These are phyloP conservation scores for Corchorus olitorius DNA, from an alignment of 345 rosid species.

Conservation along the genomic window DNA sequence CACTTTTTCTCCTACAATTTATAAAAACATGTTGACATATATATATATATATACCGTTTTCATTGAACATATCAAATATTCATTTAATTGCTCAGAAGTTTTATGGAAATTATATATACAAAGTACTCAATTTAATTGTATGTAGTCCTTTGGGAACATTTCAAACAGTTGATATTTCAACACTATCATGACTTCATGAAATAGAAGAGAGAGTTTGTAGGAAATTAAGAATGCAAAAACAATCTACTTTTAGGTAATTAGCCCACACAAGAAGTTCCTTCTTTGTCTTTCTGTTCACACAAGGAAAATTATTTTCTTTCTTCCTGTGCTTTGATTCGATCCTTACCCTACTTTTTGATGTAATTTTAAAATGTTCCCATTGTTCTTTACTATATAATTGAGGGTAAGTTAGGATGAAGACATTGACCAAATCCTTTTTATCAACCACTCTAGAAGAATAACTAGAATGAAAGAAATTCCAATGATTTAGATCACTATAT, in stretches of 20 bases:
- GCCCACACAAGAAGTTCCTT: background rate
- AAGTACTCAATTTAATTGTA: no score
- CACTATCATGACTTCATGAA: background rate
- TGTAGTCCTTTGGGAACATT: background rate
- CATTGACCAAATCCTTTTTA: conserved; percentile 34
- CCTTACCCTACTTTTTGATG: conserved; percentile 5
- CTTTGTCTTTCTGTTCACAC: conserved; percentile 40
- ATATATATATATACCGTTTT: conserved; percentile 21
- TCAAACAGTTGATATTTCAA: background rate
- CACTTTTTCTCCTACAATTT: background rate
- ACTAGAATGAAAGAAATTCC: conserved; percentile 16
- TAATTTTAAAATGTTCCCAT: background rate
- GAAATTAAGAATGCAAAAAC: conserved; percentile 7
- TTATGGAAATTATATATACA: background rate
- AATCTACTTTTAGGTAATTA: background rate
- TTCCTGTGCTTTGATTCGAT: background rate
- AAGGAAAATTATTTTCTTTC: background rate
- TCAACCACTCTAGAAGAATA: conserved; percentile 46
- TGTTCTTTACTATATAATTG: conserved; percentile 5
- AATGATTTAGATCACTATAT: conserved; percentile 11
- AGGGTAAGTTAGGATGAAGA: conserved; percentile 31
- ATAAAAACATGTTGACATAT: conserved; percentile 33
- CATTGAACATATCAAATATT: background rate
- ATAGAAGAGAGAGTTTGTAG: conserved; percentile 2
- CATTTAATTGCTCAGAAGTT: conserved; percentile 22